phyloP scores from a whole-genome alignment of 1,284 basidiomycete genomes.

The Farysia itapuensis region DNA sequence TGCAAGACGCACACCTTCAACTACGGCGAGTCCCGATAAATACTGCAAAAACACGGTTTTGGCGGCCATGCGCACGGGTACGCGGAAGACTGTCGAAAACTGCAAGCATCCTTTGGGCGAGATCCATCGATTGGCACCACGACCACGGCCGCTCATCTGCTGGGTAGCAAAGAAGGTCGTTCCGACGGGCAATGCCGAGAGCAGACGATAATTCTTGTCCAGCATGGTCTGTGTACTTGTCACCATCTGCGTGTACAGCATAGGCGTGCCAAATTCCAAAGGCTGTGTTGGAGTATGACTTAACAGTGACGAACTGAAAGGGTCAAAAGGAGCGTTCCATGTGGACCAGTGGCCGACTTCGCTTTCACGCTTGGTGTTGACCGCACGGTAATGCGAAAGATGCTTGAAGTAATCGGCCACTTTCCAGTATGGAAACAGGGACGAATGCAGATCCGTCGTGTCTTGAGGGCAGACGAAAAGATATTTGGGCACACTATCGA shows the following conservation, averaged over 20 bases:
- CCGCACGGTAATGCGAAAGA: conserved; percentile 12
- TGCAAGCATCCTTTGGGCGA: conserved; percentile 86
- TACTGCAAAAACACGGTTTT: conserved; percentile 95
- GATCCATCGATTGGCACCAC: conserved; percentile 88
- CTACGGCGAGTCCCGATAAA: conserved; percentile 84
- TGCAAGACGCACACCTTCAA: conserved; percentile 70
- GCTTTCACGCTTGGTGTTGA: conserved; percentile 9
- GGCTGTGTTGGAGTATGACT: not conserved
- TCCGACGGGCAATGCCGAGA: conserved; percentile 73
- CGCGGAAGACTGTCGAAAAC: conserved; percentile 77
- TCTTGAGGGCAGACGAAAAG: conserved; percentile 16
- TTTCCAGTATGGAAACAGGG: conserved; percentile 31
- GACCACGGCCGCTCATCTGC: conserved; percentile 84
- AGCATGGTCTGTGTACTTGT: conserved; percentile 94
- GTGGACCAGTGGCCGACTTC: conserved; percentile 20
- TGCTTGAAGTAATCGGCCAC: conserved; percentile 21
- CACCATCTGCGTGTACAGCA: conserved; percentile 85
- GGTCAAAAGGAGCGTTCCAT: conserved; percentile 20
- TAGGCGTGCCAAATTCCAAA: conserved; percentile 67
- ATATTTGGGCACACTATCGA: conserved; percentile 51
- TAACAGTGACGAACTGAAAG: conserved; percentile 16
- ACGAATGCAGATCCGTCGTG: conserved; percentile 1
- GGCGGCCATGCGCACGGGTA: conserved; percentile 67
- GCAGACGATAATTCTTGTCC: conserved; percentile 78
- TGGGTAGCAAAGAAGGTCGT: conserved; percentile 80